Evolutionary conservation across 805 yeast species (phyloP).

Genomic region (Brettanomyces anomalus): DNA sequence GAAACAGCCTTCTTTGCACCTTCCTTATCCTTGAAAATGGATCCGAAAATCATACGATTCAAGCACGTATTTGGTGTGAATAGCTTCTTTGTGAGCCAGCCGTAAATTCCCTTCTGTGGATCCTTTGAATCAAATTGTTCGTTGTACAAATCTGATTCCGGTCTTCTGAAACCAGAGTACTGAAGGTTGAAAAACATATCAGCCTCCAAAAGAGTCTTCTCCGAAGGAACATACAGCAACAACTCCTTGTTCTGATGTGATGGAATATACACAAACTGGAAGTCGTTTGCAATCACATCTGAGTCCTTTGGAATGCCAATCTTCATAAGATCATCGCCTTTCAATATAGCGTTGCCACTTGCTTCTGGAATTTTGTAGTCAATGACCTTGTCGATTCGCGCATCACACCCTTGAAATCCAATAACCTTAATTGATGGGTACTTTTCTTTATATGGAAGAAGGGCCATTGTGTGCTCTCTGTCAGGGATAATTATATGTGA

Average conservation of each 20-base stretch:
- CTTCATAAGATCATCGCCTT: slow-evolving; percentile 23
- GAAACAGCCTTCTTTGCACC: slow-evolving; percentile 15
- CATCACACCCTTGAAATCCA: slow-evolving; percentile 37
- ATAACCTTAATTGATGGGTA: slow-evolving; percentile 45
- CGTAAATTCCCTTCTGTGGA: slow-evolving; percentile 35
- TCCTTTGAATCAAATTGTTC: slow-evolving; percentile 35
- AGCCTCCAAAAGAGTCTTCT: slow-evolving; percentile 46
- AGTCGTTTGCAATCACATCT: slow-evolving; percentile 29
- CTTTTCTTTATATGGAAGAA: slow-evolving; percentile 38
- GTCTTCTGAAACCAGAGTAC: slow-evolving; percentile 33
- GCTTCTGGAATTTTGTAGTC: slow-evolving; percentile 31
- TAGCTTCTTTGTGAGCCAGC: slow-evolving; percentile 13
- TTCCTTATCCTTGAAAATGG: slow-evolving; percentile 7
- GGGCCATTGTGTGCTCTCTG: slow-evolving; percentile 56
- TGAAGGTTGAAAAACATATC: slow-evolving; percentile 56
- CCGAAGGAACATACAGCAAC: slow-evolving; percentile 36
- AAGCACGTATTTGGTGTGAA: slow-evolving; percentile 11
- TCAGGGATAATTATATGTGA: slow-evolving; percentile 54
- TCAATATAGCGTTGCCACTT: slow-evolving; percentile 28
- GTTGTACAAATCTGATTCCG: slow-evolving; percentile 21
- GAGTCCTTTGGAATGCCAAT: slow-evolving; percentile 24
- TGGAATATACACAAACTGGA: slow-evolving; percentile 51
- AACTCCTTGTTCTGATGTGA: slow-evolving; percentile 52
- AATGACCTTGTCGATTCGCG: slow-evolving; percentile 27
- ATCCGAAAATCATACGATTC: slow-evolving; percentile 1